These are phyloP conservation scores for Apiotrichum porosum DNA, from an alignment of 1,284 basidiomycete species.

Conservation along the genomic window DNA sequence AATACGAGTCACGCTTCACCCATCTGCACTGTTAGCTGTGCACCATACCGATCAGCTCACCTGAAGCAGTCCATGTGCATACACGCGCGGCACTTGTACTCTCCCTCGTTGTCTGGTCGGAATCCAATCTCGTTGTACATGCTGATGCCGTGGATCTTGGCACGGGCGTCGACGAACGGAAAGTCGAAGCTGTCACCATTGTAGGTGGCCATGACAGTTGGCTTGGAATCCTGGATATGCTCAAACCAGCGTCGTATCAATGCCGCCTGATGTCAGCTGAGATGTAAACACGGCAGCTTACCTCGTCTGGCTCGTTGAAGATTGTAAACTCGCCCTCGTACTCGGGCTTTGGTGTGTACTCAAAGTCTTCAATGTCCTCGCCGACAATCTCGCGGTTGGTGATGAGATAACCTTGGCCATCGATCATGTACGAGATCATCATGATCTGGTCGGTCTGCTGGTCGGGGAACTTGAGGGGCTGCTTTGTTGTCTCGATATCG, in stretches of 20 bases:
- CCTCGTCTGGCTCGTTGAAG: constrained; percentile 93
- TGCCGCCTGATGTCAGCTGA: constrained; percentile 55
- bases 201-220: constrained; percentile 96
- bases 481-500: constrained; percentile 99
- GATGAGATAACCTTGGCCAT: constrained; percentile 84
- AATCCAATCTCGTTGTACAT: constrained; percentile 97
- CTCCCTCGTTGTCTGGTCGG: constrained; percentile 82
- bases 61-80: constrained; percentile 99
- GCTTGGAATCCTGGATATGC: constrained; percentile 86
- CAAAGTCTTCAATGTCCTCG: constrained; percentile 97
- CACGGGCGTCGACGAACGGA: constrained; percentile 87
- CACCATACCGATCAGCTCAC: constrained; percentile 40
- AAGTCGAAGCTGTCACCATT: constrained; percentile 99
- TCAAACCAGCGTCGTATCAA: constrained; percentile 84
- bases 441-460: constrained; percentile 94
- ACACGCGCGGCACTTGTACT: constrained; percentile 90
- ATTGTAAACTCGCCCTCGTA: constrained; percentile 96
- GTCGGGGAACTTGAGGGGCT: constrained; percentile 97
- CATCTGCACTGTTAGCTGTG: constrained; percentile 54
- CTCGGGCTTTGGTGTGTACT: constrained; percentile 97
- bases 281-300: constrained; percentile 41
- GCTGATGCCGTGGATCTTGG: constrained; percentile 85
- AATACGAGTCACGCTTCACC: constrained; percentile 99
- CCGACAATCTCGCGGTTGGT: constrained; percentile 96
- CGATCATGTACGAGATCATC: constrained; percentile 82